phyloP scores from a whole-genome alignment of 768 basidiomycete species.

The Pisolithus albus region DNA sequence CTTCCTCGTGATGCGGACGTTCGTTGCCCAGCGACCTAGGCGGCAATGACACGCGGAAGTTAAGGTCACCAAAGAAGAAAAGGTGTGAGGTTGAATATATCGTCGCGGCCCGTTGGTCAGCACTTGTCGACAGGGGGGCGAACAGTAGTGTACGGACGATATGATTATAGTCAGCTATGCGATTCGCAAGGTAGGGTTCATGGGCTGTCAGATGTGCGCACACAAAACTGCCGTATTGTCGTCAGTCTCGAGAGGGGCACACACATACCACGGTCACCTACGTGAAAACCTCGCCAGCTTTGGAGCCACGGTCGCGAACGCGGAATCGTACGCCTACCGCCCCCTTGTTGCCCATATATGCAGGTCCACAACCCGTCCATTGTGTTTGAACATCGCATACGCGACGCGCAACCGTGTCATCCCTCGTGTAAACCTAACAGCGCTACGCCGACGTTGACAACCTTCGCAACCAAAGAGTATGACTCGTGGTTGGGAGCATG shows the following conservation, averaged over 20 bases:
- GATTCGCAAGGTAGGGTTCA: slow-evolving; percentile 51
- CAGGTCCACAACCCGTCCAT: slow-evolving; percentile 69
- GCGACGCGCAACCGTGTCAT: slow-evolving; percentile 54
- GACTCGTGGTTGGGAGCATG: slow-evolving; percentile 66
- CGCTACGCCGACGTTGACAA: slow-evolving; percentile 83
- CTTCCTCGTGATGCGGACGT: slow-evolving; percentile 30
- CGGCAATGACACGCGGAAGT: slow-evolving; percentile 77
- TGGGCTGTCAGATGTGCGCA: slow-evolving; percentile 89
- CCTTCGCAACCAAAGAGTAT: slow-evolving; percentile 72
- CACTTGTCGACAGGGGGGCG: slow-evolving; percentile 38
- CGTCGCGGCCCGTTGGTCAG: slow-evolving; percentile 40
- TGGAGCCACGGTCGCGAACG: slow-evolving; percentile 47
- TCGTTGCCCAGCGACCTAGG: slow-evolving; percentile 40
- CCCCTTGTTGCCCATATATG: slow-evolving; percentile 90
- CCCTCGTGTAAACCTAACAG: slow-evolving; percentile 81
- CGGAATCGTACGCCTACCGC: slow-evolving; percentile 86
- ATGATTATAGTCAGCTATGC: slow-evolving; percentile 73
- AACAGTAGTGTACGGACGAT: slow-evolving; percentile 82
- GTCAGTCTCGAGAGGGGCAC: not conserved
- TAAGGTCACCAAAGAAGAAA: slow-evolving; percentile 91
- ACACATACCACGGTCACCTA: slow-evolving; percentile 35
- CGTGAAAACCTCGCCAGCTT: slow-evolving; percentile 76
- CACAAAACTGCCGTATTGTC: slow-evolving; percentile 58
- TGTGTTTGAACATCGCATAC: slow-evolving; percentile 62
- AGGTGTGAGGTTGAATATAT: slow-evolving; percentile 85